Conservation (phyloP, 2,329 filamentous ascomycete genomes). For the Colletotrichum phormii region DNA sequence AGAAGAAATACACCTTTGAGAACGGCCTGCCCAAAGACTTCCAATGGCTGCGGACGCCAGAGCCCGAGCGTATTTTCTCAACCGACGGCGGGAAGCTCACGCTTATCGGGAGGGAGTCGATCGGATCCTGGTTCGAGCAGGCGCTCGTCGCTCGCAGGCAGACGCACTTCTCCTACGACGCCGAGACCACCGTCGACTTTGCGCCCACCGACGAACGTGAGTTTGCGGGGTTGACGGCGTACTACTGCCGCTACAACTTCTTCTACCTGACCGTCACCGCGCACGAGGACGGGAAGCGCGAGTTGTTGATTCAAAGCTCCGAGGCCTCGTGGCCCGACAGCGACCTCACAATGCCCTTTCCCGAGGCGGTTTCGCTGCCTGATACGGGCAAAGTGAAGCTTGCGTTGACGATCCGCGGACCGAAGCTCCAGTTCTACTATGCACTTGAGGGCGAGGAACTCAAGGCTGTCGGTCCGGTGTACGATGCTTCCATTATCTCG, state of each 20-base stretch:
- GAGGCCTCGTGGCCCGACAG: conserved; percentile 68
- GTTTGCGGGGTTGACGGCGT: conserved; percentile 70
- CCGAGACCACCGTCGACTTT: conserved; percentile 67
- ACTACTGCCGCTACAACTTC: conserved; percentile 74
- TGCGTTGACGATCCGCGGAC: conserved; percentile 62
- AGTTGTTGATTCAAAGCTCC: conserved; percentile 67
- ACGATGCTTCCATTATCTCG: conserved; percentile 69
- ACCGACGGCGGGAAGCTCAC: conserved; percentile 53
- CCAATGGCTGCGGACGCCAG: conserved; percentile 68
- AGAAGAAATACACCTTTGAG: conserved; percentile 60
- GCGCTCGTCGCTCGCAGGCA: conserved; percentile 66
- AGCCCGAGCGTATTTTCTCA: conserved; percentile 64
- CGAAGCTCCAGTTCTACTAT: conserved; percentile 67
- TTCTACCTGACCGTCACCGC: conserved; percentile 72
- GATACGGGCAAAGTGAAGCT: conserved; percentile 66
- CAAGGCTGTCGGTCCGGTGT: conserved; percentile 64
- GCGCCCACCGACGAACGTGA: conserved; percentile 68
- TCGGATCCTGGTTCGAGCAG: conserved; percentile 71
- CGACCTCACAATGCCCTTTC: conserved; percentile 55
- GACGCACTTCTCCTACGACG: conserved; percentile 70
- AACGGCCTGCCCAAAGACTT: conserved; percentile 62
- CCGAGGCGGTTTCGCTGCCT: conserved; percentile 60
- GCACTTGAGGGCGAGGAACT: conserved; percentile 58
- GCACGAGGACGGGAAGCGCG: conserved; percentile 64
- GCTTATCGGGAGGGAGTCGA: conserved; percentile 62